Base-by-base conservation (phyloP, 768 basidiomycete genomes). In the Boletus barrowsii region DNA sequence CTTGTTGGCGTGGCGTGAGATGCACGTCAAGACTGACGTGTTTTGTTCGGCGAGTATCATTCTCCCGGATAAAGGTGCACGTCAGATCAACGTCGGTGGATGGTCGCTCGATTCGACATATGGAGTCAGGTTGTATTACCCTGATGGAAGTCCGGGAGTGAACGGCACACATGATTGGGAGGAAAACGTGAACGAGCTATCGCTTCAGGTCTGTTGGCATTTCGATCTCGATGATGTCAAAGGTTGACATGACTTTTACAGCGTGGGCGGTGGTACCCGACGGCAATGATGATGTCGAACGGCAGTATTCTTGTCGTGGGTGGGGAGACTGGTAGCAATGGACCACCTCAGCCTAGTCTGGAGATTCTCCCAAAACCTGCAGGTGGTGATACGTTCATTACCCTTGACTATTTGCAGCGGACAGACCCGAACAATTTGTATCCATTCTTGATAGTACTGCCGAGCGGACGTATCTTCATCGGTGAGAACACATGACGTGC, bases 351-450 rank as follows among this genome's bases (percentile, higher is more conserved):
- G 53, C 88, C 88, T 0, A 88, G 78, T 57, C 70, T 90, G 35
- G 90, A 92, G 68, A 75, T 88, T 49, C 73, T 91, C 5, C 89
- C 89, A 1, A 83, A 74, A 29, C 84, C 86, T 10, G 65, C 65
- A 0, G 89, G 88, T 2, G 88, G 85, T 17, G 73, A 76, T 48
- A 89, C 87, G 0, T 72, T 75, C 10, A 52, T 86, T 49, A 75
- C 81, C 46, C 76, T 90, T 49, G 84, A 86, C 55, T 90, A 82
- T 74, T 73, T 91, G 32, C 65, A 73, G 33, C 77, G 87, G 26
- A 90, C 90, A 5, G 85, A 91, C 62, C 90, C 90, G 1, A 83
- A 88, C 63, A 90, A 90, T 61, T 68, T 92, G 46, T 92, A 92
- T 62, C 89, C 90, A 0, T 91, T 88, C 75, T 70, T 91, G 33